These are phyloP conservation scores for Durotheca rogersii DNA, from an alignment of 495 filamentous ascomycete genomes.

Conservation along the genomic window DNA sequence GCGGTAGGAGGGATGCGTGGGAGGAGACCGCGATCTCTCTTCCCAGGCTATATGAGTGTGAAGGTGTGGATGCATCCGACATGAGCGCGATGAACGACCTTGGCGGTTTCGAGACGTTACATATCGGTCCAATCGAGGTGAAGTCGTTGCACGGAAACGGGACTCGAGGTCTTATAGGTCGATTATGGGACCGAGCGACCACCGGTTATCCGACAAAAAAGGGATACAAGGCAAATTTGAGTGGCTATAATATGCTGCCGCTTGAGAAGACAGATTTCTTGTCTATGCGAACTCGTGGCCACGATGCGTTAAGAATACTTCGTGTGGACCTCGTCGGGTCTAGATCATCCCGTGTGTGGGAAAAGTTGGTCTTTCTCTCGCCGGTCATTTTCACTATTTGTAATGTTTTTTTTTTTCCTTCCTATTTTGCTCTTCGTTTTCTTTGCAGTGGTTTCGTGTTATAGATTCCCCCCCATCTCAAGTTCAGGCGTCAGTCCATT, in stretches of 20 bases:
- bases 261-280: slow-evolving; percentile 20
- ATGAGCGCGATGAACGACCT: slow-evolving; percentile 23
- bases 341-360: slow-evolving; percentile 31
- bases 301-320: slow-evolving; percentile 26
- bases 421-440: slow-evolving; percentile 29
- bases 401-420: slow-evolving; percentile 39
- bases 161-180: slow-evolving; percentile 29
- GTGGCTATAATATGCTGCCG: slow-evolving; percentile 20
- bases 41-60: slow-evolving; percentile 6
- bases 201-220: slow-evolving; percentile 30
- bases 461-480: slow-evolving; percentile 41
- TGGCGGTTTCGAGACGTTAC: slow-evolving; percentile 24
- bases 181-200: slow-evolving; percentile 22
- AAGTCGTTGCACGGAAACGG: slow-evolving; percentile 32
- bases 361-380: slow-evolving; percentile 34
- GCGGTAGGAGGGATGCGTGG: slow-evolving; percentile 17
- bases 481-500: slow-evolving; percentile 37
- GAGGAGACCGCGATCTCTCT: slow-evolving; percentile 12
- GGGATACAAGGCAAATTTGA: slow-evolving; percentile 19
- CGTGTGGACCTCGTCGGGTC: slow-evolving; percentile 20
- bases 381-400: slow-evolving; percentile 40
- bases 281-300: slow-evolving; percentile 29
- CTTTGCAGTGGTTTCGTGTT: slow-evolving; percentile 34
- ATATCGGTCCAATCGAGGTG: slow-evolving; percentile 25
- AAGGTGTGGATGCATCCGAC: slow-evolving; percentile 13